Base-by-base conservation (phyloP, 345 rosid genomes). In the Ceriops zippeliana region DNA sequence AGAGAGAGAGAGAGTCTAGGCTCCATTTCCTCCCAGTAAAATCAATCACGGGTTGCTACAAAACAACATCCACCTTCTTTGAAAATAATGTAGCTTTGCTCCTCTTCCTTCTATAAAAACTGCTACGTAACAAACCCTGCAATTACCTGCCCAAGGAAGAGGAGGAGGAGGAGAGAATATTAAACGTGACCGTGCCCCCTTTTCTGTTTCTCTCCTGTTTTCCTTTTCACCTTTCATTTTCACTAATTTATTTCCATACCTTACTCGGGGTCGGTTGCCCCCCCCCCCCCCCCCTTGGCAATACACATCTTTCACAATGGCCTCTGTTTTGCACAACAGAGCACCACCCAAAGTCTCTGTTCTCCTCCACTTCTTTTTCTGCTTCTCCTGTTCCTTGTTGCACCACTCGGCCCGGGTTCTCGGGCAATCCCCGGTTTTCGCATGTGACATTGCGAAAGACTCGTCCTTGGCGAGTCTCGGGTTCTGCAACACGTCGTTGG, bases 391-490 rank as follows among this genome's bases (percentile, higher is more conserved):
- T 22, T 49, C 20, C 2, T 57, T 58, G 37, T 16, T 62, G 16
- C 62, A 49, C 47, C 5, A 6, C 9, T 26, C 20, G 19, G 52
- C 1, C 54, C 66, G 32, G 21, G 89, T 72, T 47, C 63, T 27
- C 0, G 82, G 80, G 5, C 95, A 88, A 49, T 51, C 91, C 10
- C 86, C 99, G 0, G 82, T 83, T 35, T 90, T 88, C 58, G 97
- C 97, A 38, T 95, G 99, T 37, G 93, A 91, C 54, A 85, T 83
- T 3, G 77, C 60, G 21, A 67, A 28, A 16, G 79, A 85, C 64
- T 79, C 99, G 0, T 63, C 83, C 11, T 52, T 91, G 31, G 81
- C 75, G 16, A 70, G 78, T 13, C 76, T 82, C 6, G 89, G 82
- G 7, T 95, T 95, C 79, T 95, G 96, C 61, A 73, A 95, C 62